Evolutionary conservation across 441 rosid species (phyloP), one percentile per base, ranked within the genome.

Genomic region (Omphalea diandra): DNA sequence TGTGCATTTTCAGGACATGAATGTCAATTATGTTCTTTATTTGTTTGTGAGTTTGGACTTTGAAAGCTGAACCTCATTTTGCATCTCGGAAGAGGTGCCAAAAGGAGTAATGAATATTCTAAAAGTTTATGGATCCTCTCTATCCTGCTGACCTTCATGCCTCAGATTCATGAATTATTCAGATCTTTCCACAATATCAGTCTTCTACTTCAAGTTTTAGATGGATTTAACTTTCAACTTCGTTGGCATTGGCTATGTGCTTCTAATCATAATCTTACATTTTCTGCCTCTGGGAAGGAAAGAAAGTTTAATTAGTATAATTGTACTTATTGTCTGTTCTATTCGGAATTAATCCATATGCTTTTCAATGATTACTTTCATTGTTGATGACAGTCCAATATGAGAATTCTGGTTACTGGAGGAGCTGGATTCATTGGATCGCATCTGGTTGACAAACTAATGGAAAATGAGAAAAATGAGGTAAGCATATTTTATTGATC

Each of bases 361-460:
- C 18, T 40, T 35, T 52, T 36, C 5, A 33, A 22, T 53, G 1
- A 46, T 14, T n/a, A 35, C 5, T 49, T 12, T 3, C 17, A 20
- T 26, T 17, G 6, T 47, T 54, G 56, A 52, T 54, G 58, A 12
- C 59, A 54, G 98, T 87, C 97, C 24, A 94, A 94, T 63, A 87
- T 88, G 97, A 86, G 98, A 77, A 91, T 94, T 67, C 83, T 94
- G 85, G 89, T 91, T 24, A 87, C 97, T 41, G 97, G 98, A 67
- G 97, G 97, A 78, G 97, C 98, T 83, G 97, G 97, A 72, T 94
- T 94, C 77, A 94, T 94, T 7, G 98, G 97, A 50, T 94, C 98
- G 40, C 98, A 94, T 72, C 75, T 91, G 8, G 97, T 94, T 71
- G 98, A 94, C 83, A 88, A 46, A 74, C 78, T 94, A 77, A 94